Conservation (phyloP, 768 basidiomycete genomes). For the Boletus insuetus region DNA sequence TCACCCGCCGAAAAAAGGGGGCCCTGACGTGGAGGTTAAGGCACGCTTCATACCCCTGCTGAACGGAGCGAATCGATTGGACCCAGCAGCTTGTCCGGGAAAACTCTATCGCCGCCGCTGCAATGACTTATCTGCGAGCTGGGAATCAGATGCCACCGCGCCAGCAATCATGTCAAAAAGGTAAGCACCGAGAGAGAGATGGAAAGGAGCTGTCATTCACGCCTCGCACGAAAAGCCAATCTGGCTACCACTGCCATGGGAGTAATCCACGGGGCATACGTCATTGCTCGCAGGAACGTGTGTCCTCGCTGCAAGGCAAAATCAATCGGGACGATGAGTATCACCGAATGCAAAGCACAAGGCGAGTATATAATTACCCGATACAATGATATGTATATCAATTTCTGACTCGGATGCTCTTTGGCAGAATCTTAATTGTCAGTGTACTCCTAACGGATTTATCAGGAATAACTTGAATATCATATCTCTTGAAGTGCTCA, state of each 20-base stretch:
- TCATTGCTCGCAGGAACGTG: neutral
- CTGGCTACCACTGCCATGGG: neutral
- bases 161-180: slow-evolving; percentile 6
- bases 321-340: neutral
- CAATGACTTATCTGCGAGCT: neutral
- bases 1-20: slow-evolving; percentile 2
- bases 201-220: neutral
- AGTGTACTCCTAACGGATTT: too few relatives aligned
- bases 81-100: neutral
- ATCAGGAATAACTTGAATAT: too few relatives aligned
- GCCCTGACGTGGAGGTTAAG: neutral
- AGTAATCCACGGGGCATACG: neutral
- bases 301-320: neutral
- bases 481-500: too few relatives aligned
- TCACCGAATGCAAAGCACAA: neutral
- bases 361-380: neutral
- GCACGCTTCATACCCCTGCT: slow-evolving; percentile 12
- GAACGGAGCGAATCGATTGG: neutral
- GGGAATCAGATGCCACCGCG: neutral
- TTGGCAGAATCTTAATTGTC: too few relatives aligned
- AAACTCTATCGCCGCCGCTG: neutral
- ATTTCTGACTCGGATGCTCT: too few relatives aligned
- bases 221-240: slow-evolving; percentile 1
- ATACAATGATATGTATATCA: too few relatives aligned
- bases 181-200: neutral